Percentiles rank a stretch among this genome's conserved stretches.
phyloP scores from a whole-genome alignment of 768 basidiomycete species.

The Tubosaeta sp. region DNA sequence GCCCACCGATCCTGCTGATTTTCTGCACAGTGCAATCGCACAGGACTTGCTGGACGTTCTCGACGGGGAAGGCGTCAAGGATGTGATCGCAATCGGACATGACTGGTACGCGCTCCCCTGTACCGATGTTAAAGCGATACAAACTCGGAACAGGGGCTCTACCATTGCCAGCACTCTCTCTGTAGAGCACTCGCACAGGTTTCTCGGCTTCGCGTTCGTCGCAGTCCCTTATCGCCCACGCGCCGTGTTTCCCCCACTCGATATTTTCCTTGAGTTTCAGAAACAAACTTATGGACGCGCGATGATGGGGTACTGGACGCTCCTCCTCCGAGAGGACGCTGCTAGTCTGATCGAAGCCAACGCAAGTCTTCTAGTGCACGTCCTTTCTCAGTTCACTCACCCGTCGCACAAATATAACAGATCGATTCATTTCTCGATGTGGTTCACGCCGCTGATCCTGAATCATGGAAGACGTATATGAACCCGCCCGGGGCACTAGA shows the following conservation, averaged over 20 bases:
- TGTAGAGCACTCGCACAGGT: slow-evolving; percentile 37
- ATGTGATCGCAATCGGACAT: slow-evolving; percentile 36
- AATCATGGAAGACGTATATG: slow-evolving; percentile 33
- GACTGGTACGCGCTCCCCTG: slow-evolving; percentile 33
- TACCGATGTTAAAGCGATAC: slow-evolving; percentile 1
- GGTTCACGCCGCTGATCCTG: slow-evolving; percentile 32
- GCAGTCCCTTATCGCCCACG: slow-evolving; percentile 33
- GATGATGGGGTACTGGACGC: slow-evolving; percentile 41
- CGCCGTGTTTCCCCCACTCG: slow-evolving; percentile 22
- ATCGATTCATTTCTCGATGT: slow-evolving; percentile 38
- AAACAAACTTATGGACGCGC: slow-evolving; percentile 33
- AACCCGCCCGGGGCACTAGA: slow-evolving; percentile 34
- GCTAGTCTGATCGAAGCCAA: slow-evolving; percentile 31
- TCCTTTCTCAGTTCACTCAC: neutral
- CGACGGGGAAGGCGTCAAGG: slow-evolving; percentile 31
- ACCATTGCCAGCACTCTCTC: slow-evolving; percentile 33
- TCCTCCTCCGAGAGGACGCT: slow-evolving; percentile 30
- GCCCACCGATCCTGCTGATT: slow-evolving; percentile 28
- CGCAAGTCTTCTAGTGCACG: slow-evolving; percentile 19
- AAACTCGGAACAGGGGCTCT: slow-evolving; percentile 31
- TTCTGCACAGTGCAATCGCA: slow-evolving; percentile 23
- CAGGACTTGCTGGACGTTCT: slow-evolving; percentile 38
- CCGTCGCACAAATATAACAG: slow-evolving; percentile 18
- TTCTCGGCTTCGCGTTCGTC: slow-evolving; percentile 38
- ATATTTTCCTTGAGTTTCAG: slow-evolving; percentile 23